Conservation (phyloP, 2,329 filamentous ascomycete species). For the Cadophora malorum region DNA sequence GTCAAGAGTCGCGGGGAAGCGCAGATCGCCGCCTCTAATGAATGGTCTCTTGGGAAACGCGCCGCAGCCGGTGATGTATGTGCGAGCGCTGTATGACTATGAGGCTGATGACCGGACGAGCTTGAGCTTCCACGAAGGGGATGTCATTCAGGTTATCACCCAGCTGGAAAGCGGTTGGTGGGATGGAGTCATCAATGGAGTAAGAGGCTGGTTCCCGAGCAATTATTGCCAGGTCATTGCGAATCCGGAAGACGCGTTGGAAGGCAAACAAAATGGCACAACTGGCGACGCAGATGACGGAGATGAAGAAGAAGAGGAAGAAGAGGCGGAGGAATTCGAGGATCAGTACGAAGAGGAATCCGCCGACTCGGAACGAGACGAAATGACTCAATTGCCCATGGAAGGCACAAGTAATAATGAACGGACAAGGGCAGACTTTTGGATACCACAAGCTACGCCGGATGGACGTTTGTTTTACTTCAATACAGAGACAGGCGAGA, state of each 20-base stretch:
- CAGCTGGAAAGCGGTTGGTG: slow-evolving; percentile 99
- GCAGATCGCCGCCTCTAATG: slow-evolving; percentile 52
- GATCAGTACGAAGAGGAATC: slow-evolving; percentile 67
- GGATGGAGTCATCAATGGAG: slow-evolving; percentile 97
- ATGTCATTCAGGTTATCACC: slow-evolving; percentile 98
- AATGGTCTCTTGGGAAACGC: slow-evolving; percentile 66
- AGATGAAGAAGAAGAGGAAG: slow-evolving; percentile 69
- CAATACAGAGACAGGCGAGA: slow-evolving; percentile 96
- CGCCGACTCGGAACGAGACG: slow-evolving; percentile 67
- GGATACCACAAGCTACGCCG: slow-evolving; percentile 96
- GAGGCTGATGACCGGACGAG: slow-evolving; percentile 97
- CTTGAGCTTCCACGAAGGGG: slow-evolving; percentile 94
- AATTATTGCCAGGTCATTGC: slow-evolving; percentile 94
- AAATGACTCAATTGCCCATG: slow-evolving; percentile 64
- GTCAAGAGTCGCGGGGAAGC: slow-evolving; percentile 34
- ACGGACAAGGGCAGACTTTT: slow-evolving; percentile 91
- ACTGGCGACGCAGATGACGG: slow-evolving; percentile 63
- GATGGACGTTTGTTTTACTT: slow-evolving; percentile 96
- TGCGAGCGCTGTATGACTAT: slow-evolving; percentile 96
- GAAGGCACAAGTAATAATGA: slow-evolving; percentile 69
- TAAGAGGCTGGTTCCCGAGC: slow-evolving; percentile 98
- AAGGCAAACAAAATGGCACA: slow-evolving; percentile 62
- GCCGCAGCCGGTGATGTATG: slow-evolving; percentile 78
- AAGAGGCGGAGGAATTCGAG: slow-evolving; percentile 70
- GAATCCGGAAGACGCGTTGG: slow-evolving; percentile 74